A percentile compares a stretch with the other conserved stretches of the same genome.
Evolutionary conservation across 176 grass and related monocot genomes (phyloP).

Genomic region (Saccharum officinarum): DNA sequence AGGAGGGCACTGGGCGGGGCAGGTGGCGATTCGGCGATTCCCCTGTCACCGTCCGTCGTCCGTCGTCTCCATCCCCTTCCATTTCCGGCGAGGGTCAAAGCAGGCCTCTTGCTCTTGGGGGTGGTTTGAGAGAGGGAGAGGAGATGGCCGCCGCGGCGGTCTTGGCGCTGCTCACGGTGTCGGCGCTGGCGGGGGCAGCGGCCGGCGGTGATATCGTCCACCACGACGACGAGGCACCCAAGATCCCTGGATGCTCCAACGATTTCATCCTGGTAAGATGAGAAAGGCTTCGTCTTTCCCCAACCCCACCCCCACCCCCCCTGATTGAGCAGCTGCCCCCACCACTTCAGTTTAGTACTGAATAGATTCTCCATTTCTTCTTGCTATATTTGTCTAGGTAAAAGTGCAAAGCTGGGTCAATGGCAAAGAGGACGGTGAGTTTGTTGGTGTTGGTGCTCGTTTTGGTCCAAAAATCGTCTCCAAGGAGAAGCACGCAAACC

Average conservation of each 20-base stretch:
- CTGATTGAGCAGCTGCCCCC: background rate
- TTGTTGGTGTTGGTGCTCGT: conserved; percentile 88
- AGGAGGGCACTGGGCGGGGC: background rate
- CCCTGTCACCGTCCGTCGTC: background rate
- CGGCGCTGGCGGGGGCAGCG: conserved; percentile 41
- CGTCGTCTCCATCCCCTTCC: background rate
- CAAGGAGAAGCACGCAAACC: conserved; percentile 80
- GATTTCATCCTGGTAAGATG: conserved; percentile 63
- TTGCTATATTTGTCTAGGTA: conserved; percentile 43
- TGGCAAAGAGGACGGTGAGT: conserved; percentile 57
- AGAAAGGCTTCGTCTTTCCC: background rate
- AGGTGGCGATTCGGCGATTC: background rate
- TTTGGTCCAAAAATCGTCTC: conserved; percentile 89
- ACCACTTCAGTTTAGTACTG: background rate
- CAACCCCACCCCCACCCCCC: background rate
- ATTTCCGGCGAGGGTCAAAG: background rate
- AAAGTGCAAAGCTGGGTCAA: conserved; percentile 97
- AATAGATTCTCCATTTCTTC: background rate
- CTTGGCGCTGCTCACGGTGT: conserved; percentile 31
- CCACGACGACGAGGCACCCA: conserved; percentile 69
- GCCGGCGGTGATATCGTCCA: conserved; percentile 76
- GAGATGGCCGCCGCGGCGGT: conserved; percentile 26
- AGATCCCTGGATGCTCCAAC: conserved; percentile 71
- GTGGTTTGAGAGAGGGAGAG: background rate
- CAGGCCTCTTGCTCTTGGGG: background rate